These are phyloP conservation scores for Phyllostachys edulis DNA, from an alignment of 176 grass and related monocot genomes.

Conservation along the genomic window DNA sequence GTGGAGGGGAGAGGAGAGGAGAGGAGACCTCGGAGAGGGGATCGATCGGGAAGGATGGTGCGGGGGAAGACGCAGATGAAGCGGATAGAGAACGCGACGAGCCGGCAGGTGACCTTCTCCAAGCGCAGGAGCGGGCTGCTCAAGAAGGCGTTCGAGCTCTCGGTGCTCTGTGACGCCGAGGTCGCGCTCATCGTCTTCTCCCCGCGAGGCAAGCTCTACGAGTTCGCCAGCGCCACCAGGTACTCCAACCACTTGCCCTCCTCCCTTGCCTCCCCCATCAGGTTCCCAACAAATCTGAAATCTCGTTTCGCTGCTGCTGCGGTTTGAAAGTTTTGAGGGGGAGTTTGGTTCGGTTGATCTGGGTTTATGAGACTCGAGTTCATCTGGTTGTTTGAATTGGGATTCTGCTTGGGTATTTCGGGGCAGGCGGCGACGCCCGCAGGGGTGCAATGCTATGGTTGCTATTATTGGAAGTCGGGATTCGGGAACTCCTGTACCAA, in stretches of 20 bases:
- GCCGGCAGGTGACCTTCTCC: conserved; percentile 92
- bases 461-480: conserved; percentile 31
- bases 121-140: conserved; percentile 84
- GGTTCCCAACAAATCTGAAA: not conserved
- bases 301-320: not conserved
- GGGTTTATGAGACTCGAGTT: not conserved
- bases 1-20: not conserved
- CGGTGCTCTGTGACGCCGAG: conserved; percentile 94
- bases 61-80: conserved; percentile 57
- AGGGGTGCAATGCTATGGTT: not conserved
- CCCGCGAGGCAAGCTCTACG: conserved; percentile 78
- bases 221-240: conserved; percentile 68
- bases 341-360: not conserved
- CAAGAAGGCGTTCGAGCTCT: conserved; percentile 97
- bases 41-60: conserved; percentile 36
- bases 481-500: conserved; percentile 30
- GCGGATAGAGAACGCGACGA: conserved; percentile 66
- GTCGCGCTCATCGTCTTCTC: conserved; percentile 91
- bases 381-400: too few species aligned
- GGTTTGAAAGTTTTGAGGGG: not conserved
- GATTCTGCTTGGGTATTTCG: not conserved
- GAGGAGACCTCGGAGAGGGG: not conserved
- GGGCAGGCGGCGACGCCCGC: not conserved
- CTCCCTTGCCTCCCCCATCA: not conserved
- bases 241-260: not conserved